Evolutionary conservation across 495 filamentous ascomycete species (phyloP).

Genomic region (Trichocladium antarcticum): DNA sequence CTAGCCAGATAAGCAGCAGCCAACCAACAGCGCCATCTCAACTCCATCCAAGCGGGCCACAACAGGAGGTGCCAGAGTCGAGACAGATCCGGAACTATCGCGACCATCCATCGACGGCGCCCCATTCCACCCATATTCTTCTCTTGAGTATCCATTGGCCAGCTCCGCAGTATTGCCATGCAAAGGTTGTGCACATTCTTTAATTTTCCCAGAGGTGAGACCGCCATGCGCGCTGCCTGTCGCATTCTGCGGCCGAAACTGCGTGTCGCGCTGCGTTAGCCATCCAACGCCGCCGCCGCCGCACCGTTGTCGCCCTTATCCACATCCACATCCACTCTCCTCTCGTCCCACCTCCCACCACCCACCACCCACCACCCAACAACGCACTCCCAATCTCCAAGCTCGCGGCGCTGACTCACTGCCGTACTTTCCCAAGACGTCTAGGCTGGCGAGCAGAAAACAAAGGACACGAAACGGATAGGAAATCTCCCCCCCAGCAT

Average conservation of each 20-base stretch:
- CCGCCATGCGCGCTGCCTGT: neutral
- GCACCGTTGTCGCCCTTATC: neutral
- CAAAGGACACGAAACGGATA: conserved; percentile 14
- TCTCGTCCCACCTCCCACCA: neutral
- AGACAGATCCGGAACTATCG: neutral
- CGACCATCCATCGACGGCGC: neutral
- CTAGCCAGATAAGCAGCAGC: conserved; percentile 1
- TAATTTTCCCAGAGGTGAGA: conserved; percentile 21
- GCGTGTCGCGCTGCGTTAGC: neutral
- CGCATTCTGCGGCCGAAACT: too few species aligned
- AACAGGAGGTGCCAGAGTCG: conserved; percentile 14
- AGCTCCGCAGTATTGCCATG: conserved; percentile 18
- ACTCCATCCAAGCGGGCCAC: conserved; percentile 14
- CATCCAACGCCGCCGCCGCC: neutral
- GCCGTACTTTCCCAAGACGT: neutral
- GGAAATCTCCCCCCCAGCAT: neutral
- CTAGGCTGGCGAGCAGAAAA: neutral
- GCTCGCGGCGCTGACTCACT: conserved; percentile 8
- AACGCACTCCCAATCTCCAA: neutral
- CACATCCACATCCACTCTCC: neutral
- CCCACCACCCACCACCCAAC: neutral
- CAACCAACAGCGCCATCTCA: conserved; percentile 11
- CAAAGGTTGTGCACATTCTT: conserved; percentile 19
- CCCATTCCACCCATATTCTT: conserved; percentile 18
- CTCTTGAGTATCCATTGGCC: conserved; percentile 25